Percentiles rank a stretch among this genome's conserved stretches.
phyloP scores from a whole-genome alignment of 2,329 filamentous ascomycete species.

The Aureobasidium sp. region DNA sequence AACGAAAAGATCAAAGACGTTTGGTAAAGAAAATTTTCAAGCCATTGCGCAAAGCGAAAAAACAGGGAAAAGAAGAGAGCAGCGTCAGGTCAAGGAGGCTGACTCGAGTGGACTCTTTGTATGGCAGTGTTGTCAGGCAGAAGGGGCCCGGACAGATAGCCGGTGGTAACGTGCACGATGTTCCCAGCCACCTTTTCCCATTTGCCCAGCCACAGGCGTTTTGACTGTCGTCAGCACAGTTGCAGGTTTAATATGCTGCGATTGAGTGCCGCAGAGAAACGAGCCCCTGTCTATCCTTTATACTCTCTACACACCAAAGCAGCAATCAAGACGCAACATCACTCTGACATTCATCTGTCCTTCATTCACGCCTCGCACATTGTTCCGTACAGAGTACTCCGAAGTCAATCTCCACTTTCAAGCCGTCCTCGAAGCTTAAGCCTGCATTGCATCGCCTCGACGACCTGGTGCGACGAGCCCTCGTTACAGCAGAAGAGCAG shows the following conservation, averaged over 20 bases:
- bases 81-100: background rate
- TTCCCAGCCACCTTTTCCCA: background rate
- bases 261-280: background rate
- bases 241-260: background rate
- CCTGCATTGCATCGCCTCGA: background rate
- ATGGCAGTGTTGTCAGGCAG: background rate
- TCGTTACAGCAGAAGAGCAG: background rate
- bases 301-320: background rate
- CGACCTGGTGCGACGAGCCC: background rate
- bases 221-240: background rate
- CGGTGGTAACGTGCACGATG: background rate
- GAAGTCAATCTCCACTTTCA: background rate
- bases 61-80: background rate
- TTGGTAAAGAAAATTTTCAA: background rate
- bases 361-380: background rate
- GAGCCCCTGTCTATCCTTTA: background rate
- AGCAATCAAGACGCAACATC: background rate
- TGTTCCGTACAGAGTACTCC: background rate
- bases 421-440: background rate
- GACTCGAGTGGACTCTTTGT: background rate
- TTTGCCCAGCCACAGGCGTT: background rate
- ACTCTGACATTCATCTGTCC: background rate
- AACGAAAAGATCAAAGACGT: background rate
- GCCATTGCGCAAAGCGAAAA: background rate
- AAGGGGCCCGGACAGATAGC: background rate